Base-by-base conservation (phyloP, 345 rosid genomes). In the Hypericum androsaemum region DNA sequence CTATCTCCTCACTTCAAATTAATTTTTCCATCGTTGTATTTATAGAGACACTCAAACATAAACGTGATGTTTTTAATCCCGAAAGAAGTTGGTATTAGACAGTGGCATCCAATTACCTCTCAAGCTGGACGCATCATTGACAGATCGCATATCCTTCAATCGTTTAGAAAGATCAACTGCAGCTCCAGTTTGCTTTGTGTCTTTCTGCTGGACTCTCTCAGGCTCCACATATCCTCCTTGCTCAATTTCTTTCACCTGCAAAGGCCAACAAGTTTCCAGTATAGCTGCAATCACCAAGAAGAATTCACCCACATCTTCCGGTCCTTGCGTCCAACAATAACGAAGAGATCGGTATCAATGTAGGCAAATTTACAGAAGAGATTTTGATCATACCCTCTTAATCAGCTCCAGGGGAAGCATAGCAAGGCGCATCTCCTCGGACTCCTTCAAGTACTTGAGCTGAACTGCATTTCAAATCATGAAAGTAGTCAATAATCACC, bases 111-210 rank as follows among this genome's bases (percentile, higher is more conserved):
- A 2, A 10, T 51, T 12, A 92, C 98, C 98, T 86, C 86, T 92
- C 57, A 80, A 4, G 74, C 74, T 83, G 46, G 80, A 61, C 40
- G 79, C 87, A 63, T 88, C 97, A 64, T 76, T 83, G 44, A 53
- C 0, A 0, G 89, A 49, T 39, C 64, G 90, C 43, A 88, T 69
- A 65, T 86, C 81, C 55, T 85, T 82, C n/a, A 81, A 75, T 37
- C 99, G 71, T 65, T 92, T 92, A 37, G 95, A 88, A 85, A 92
- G 89, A 79, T 82, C 95, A 64, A 77, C 65, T 1, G 86, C 88
- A n/a, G 83, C 84, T 49, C 80, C 77, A 73, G 78, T 89, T 69
- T 76, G 85, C 48, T 52, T 48, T 1, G 50, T 46, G 39, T 78
- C 81, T 60, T 86, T 81, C 59, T 70, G 75, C 53, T 68, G 75